A percentile compares a stretch with the other conserved stretches of the same genome.
Evolutionary conservation across 2,329 filamentous ascomycete species (phyloP).

Genomic region (Colletotrichum tamarilloi): DNA sequence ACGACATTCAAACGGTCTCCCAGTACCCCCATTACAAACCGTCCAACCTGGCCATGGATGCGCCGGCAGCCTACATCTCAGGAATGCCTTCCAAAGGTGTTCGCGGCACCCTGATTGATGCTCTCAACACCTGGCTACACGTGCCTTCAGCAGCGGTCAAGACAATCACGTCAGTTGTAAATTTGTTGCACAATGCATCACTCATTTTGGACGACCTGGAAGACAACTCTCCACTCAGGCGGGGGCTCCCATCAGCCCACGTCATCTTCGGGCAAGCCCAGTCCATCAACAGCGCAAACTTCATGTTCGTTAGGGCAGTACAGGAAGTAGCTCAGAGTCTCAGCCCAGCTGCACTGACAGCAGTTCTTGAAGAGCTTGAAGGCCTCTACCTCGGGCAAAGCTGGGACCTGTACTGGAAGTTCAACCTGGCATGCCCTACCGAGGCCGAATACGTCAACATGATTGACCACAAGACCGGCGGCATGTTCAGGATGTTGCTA

Average conservation of each 20-base stretch:
- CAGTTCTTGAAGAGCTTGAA: constrained; percentile 39
- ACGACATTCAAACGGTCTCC: no score
- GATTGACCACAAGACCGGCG: constrained; percentile 41
- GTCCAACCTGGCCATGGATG: not conserved
- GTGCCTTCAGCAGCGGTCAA: constrained; percentile 2
- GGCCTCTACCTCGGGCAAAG: constrained; percentile 42
- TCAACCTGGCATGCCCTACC: constrained; percentile 35
- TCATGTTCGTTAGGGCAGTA: constrained; percentile 42
- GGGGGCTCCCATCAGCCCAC: constrained; percentile 49
- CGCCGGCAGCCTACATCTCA: constrained; percentile 1
- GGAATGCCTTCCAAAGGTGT: constrained; percentile 11
- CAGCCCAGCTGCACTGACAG: constrained; percentile 33
- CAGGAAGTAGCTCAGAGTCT: constrained; percentile 33
- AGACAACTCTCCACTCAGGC: constrained; percentile 47
- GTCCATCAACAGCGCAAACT: constrained; percentile 50
- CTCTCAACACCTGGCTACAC: constrained; percentile 3
- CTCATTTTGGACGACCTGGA: constrained; percentile 50
- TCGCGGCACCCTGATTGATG: not conserved
- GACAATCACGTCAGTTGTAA: constrained; percentile 8
- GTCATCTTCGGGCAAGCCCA: constrained; percentile 48
- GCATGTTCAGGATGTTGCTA: constrained; percentile 37
- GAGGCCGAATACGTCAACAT: constrained; percentile 43
- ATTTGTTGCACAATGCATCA: constrained; percentile 20
- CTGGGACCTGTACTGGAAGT: constrained; percentile 43
- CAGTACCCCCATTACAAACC: not conserved